Base-by-base conservation (phyloP, 352 stramenopile species). In the Pythium inflatum region DNA sequence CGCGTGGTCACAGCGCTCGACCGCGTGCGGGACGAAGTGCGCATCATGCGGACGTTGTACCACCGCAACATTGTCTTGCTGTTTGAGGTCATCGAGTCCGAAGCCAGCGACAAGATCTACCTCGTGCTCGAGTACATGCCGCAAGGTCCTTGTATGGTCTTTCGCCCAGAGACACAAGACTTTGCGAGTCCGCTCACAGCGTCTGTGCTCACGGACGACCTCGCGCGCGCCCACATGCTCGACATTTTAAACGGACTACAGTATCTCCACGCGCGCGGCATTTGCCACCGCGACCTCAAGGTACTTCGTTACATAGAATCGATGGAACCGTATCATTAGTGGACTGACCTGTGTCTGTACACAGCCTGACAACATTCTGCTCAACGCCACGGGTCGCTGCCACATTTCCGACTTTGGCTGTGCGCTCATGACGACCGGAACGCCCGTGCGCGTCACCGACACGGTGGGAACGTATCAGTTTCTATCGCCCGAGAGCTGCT, bases 391-490 rank as follows among this genome's bases (percentile, higher is more conserved):
- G 5, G 81, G 80, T 18, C 91, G 87, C 13, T 95, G 92, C 49
- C 90, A 94, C 27, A 75, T 97, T 45, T 85, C 85, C 3, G 91
- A 97, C 66, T 97, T 97, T 75, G 90, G 90, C 18, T 97, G 90
- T 62, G 90, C 91, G 14, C 81, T 88, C 64, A 54, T 62, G 58
- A 46, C 24, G 16, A n/a, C 27, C 13, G 40, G 22, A 8, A 43
- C 62, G 5, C 31, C 49, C 24, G 58, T 88, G 8, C 27, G 31
- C 48, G 60, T 97, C 30, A 87, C 80, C 7, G 84, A 97, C 50
- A 97, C 92, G 1, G 80, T 91, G 34, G 92, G 92, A 22, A 97
- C 92, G n/a, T 97, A 93, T 66, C 89, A 94, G 62, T 97, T 97
- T 57, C 58, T 96, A 5, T 84, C 89, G 5, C 91, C 92, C n/a